Base-by-base conservation (phyloP, 2,329 filamentous ascomycete species). In the Hypomyces perniciosus region DNA sequence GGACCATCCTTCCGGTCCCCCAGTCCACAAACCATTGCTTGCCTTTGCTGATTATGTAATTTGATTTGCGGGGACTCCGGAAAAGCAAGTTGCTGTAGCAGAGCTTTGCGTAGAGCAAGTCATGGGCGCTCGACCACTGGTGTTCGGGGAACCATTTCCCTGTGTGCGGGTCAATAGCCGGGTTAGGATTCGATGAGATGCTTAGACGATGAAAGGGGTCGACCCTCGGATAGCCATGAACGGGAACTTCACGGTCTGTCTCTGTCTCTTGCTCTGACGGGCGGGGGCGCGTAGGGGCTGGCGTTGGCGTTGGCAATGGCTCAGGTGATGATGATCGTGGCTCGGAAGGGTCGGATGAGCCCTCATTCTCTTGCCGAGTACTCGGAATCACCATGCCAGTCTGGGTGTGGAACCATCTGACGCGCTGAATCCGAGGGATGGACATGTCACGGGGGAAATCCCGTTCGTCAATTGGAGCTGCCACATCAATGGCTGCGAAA, bases 401-500 rank as follows among this genome's bases (percentile, higher is more conserved):
- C 50, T 67, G 64, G 8, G 71, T 73, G 6, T 71, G 72, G 50
- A 74, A 70, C 73, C 74, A 79, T 41, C 75, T 74, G 54, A 78
- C 71, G 31, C 77, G 68, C 57, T 79, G 76, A 39, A 77, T 69
- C n/a, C 78, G 72, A 8, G 81, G 81, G 46, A 84, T 77, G 34
- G 79, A 82, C 65, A 81, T 79, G 59, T 84, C 81, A 39, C 76
- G 71, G 3, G 81, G 81, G 47, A 83, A 78, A 40, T 81, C 76
- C 43, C 87, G 80, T 57, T 89, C 86, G 57, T 90, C 86, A 37
- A 90, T 76, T 1, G 85, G 80, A 1, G 79, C 73, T 9, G 85
- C 81, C 20, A 90, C 79, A 60, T 88, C 84, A 53, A 90, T 86
- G 43, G 83, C 85, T n/a, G 84, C 83, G 60, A 84, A 86, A 8